A percentile compares a stretch with the other conserved stretches of the same genome.
phyloP scores from a whole-genome alignment of 192 early-diverging fungal genomes.

The Phlyctochytrium arcticum region DNA sequence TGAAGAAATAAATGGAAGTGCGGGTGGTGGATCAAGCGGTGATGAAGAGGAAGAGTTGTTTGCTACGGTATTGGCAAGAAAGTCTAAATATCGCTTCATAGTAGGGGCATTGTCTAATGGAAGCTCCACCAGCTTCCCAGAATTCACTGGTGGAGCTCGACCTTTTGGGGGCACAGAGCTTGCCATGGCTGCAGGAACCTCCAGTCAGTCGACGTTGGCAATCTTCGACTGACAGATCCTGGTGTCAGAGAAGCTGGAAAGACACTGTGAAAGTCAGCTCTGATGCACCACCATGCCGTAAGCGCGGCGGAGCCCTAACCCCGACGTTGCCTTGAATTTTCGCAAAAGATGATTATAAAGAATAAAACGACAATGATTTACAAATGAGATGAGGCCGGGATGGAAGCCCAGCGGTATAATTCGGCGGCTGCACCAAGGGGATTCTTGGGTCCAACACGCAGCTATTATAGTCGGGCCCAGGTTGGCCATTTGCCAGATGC shows the following conservation, averaged over 20 bases:
- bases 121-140: neutral
- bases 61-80: neutral
- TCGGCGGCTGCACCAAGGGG: too few relatives aligned
- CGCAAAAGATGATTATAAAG: neutral
- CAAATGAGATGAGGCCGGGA: too few relatives aligned
- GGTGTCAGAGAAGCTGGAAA: too few relatives aligned
- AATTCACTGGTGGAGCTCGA: neutral
- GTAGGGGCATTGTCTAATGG: neutral
- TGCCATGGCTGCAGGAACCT: neutral
- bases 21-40: too few relatives aligned
- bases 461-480: neutral
- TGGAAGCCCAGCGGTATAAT: too few relatives aligned
- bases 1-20: neutral
- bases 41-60: neutral
- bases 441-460: too few relatives aligned
- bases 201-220: neutral
- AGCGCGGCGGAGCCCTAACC: neutral
- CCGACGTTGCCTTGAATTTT: neutral
- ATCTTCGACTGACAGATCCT: too few relatives aligned
- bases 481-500: neutral
- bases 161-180: neutral
- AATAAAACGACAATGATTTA: too few relatives aligned
- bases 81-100: conserved; percentile 3
- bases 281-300: too few relatives aligned
- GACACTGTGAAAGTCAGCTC: too few relatives aligned